These are phyloP conservation scores for Malus fusca DNA, from an alignment of 306 rosid genomes.

Conservation along the genomic window DNA sequence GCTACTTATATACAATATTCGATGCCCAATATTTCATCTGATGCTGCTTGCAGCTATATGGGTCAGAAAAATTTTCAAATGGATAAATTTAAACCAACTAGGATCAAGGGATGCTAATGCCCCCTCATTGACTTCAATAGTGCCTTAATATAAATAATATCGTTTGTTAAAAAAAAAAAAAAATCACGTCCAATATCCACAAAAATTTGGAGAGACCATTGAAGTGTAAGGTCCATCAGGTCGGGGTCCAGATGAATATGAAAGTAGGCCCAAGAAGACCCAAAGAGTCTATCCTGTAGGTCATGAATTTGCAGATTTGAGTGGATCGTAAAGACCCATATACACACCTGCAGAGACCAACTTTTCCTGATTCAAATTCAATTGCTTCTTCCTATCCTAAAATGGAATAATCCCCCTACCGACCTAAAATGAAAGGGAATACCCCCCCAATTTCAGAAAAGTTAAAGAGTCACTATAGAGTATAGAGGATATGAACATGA, in stretches of 20 bases:
- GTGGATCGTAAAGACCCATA: not conserved
- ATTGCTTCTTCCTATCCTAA: no score
- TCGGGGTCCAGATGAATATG: not conserved
- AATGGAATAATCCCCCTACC: no score
- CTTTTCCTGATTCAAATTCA: not conserved
- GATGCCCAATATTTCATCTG: no score
- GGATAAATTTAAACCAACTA: no score
- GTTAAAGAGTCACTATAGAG: not conserved
- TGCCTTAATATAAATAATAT: no score
- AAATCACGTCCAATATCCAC: no score
- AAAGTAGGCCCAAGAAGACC: not conserved
- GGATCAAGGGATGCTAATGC: no score
- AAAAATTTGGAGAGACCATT: not conserved
- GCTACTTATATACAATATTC: no score
- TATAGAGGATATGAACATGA: not conserved
- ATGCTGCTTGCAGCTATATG: no score
- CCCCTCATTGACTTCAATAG: accelerated
- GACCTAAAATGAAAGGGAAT: no score
- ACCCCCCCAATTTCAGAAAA: not conserved
- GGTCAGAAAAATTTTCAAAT: no score
- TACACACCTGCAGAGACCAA: not conserved
- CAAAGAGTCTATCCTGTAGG: not conserved
- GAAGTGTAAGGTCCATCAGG: not conserved
- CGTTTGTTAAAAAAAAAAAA: no score
- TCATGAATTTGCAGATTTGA: not conserved